Conservation (phyloP, 1,284 basidiomycete species). For the Fomitopsis pinicola region DNA sequence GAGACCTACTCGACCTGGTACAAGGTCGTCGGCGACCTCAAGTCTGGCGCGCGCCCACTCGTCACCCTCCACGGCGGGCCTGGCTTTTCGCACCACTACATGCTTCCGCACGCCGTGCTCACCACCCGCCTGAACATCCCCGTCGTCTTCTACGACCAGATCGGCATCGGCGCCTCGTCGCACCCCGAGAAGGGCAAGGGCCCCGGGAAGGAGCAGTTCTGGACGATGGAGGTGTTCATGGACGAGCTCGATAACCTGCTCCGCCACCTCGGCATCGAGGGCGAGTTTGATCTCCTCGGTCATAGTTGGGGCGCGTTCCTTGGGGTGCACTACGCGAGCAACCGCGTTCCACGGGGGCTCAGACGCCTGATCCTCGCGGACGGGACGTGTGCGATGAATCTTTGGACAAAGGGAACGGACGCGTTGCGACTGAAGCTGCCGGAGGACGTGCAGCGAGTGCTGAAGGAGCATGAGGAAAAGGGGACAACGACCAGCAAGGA, state of each 20-base stretch:
- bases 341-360: slow-evolving; percentile 24
- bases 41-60: slow-evolving; percentile 22
- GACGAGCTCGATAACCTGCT: slow-evolving; percentile 23
- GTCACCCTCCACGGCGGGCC: slow-evolving; percentile 35
- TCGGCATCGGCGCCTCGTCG: slow-evolving; percentile 29
- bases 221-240: slow-evolving; percentile 25
- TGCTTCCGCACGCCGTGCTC: slow-evolving; percentile 23
- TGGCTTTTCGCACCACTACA: slow-evolving; percentile 25
- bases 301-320: slow-evolving; percentile 35
- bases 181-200: slow-evolving; percentile 26
- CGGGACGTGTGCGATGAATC: slow-evolving; percentile 21
- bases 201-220: slow-evolving; percentile 18
- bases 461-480: slow-evolving; percentile 2
- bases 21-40: slow-evolving; percentile 15
- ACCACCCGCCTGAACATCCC: slow-evolving; percentile 15
- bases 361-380: slow-evolving; percentile 27
- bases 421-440: slow-evolving; percentile 16
- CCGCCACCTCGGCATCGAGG: slow-evolving; percentile 21
- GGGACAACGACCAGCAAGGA: slow-evolving; percentile 10
- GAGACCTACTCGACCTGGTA: slow-evolving; percentile 19
- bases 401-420: slow-evolving; percentile 23
- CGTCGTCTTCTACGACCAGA: slow-evolving; percentile 35
- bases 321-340: slow-evolving; percentile 19
- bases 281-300: slow-evolving; percentile 28
- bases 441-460: slow-evolving; percentile 20